Percentiles rank a stretch among this genome's conserved stretches.
Conservation (phyloP, 192 early-diverging fungal genomes). For the Phycomyces nitens region DNA sequence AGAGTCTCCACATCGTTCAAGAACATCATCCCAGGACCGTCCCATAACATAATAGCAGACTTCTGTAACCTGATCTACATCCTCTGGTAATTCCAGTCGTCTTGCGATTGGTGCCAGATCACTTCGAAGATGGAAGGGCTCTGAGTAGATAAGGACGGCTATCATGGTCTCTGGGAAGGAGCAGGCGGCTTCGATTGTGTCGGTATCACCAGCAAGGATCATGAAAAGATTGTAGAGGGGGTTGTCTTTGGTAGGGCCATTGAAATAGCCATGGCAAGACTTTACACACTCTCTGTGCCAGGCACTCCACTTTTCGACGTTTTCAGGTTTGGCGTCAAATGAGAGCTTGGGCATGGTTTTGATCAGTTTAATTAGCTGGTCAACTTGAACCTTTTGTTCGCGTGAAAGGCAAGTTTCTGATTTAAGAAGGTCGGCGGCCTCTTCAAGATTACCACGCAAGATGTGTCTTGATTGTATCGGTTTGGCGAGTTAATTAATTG, state of each 20-base stretch:
- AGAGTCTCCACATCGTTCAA: background rate
- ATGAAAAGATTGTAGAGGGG: background rate
- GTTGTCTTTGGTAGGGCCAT: background rate
- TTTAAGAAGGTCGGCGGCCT: background rate
- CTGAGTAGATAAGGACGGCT: background rate
- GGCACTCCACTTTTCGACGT: background rate
- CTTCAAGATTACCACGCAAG: slow-evolving; percentile 5
- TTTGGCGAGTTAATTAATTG: too few relatives aligned
- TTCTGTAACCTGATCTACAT: background rate
- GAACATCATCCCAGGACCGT: background rate
- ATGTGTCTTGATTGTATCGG: background rate
- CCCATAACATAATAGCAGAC: background rate
- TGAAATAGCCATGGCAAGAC: background rate
- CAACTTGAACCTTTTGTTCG: background rate
- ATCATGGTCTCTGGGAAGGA: background rate
- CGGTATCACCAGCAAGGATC: background rate
- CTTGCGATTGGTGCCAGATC: background rate
- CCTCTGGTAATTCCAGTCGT: background rate
- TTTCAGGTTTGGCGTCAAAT: background rate
- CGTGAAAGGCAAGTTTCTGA: background rate
- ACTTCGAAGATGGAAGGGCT: background rate
- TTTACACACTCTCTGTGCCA: background rate
- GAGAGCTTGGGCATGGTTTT: background rate
- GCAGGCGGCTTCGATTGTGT: background rate
- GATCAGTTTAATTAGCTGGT: background rate